Conservation (phyloP, 192 early-diverging fungal species). For the Spizellomyces sp. region DNA sequence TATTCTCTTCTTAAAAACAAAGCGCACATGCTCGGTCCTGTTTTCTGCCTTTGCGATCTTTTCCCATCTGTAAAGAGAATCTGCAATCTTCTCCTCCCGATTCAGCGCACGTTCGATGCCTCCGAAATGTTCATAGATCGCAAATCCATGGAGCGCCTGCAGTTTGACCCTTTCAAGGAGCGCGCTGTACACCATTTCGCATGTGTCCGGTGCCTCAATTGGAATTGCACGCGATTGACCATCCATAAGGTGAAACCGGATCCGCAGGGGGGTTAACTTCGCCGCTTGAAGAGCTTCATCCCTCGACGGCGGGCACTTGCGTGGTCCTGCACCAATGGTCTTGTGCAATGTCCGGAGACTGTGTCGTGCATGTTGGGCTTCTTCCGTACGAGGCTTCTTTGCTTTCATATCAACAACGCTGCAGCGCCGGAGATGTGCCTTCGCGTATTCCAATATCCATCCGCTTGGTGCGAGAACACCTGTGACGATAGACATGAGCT, state of each 20-base stretch:
- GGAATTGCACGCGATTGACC: slow-evolving; percentile 47
- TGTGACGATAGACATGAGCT: slow-evolving; percentile 36
- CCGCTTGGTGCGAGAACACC: slow-evolving; percentile 43
- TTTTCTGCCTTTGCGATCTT: slow-evolving; percentile 17
- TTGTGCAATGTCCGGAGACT: slow-evolving; percentile 41
- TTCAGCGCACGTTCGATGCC: slow-evolving; percentile 35
- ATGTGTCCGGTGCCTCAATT: slow-evolving; percentile 41
- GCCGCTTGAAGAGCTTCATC: slow-evolving; percentile 42
- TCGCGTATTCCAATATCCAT: slow-evolving; percentile 48
- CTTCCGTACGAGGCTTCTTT: slow-evolving; percentile 35
- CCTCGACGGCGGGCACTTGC: slow-evolving; percentile 41
- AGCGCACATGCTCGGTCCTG: slow-evolving; percentile 32
- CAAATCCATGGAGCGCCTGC: slow-evolving; percentile 35
- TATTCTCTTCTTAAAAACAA: slow-evolving; percentile 45
- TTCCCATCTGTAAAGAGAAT: slow-evolving; percentile 46
- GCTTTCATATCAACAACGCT: slow-evolving; percentile 36
- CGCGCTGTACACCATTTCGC: slow-evolving; percentile 28
- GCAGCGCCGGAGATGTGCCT: slow-evolving; percentile 45
- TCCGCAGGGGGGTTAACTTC: slow-evolving; percentile 41
- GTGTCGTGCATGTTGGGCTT: slow-evolving; percentile 43
- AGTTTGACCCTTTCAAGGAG: slow-evolving; percentile 47
- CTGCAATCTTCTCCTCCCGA: slow-evolving; percentile 45
- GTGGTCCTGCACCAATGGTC: slow-evolving; percentile 19
- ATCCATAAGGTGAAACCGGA: slow-evolving; percentile 47
- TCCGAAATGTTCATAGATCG: slow-evolving; percentile 45